Conservation (phyloP, 257 asterid genomes). For the Rehmannia glutinosa region DNA sequence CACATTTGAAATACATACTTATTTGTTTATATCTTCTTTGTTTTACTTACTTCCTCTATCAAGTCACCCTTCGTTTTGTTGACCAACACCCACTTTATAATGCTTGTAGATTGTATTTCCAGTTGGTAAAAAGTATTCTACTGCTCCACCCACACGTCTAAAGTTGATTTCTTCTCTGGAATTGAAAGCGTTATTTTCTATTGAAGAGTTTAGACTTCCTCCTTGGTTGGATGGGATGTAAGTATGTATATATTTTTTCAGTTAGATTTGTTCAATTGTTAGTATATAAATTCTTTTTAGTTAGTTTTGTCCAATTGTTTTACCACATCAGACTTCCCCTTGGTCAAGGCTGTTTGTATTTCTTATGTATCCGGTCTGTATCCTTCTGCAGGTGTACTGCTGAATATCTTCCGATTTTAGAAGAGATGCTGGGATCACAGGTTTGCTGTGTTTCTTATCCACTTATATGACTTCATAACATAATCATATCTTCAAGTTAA, state of each 20-base stretch:
- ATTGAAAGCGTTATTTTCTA: conserved; percentile 65
- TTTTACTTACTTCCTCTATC: conserved; percentile 1
- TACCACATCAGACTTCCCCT: background rate
- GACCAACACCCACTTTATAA: background rate
- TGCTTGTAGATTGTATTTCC: conserved; percentile 72
- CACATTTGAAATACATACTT: background rate
- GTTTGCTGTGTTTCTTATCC: conserved; percentile 33
- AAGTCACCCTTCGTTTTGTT: conserved; percentile 1
- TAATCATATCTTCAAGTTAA: background rate
- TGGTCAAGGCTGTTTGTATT: background rate
- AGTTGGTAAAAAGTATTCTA: conserved; percentile 57
- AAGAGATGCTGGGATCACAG: conserved; percentile 71
- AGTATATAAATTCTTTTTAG: conserved; percentile 13
- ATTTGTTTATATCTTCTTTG: background rate
- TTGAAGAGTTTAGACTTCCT: conserved; percentile 92
- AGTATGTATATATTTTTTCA: conserved; percentile 23
- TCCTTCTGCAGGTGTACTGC: conserved; percentile 76
- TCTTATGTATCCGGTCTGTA: conserved; percentile 3
- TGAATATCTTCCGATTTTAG: conserved; percentile 83
- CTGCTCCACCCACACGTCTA: conserved; percentile 71
- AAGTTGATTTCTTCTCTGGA: conserved; percentile 81
- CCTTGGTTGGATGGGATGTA: conserved; percentile 95
- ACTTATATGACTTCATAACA: background rate
- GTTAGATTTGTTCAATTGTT: conserved; percentile 21
- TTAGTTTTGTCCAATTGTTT: background rate